A percentile compares a stretch with the other conserved stretches of the same genome.
These are phyloP conservation scores for Paraphoma chrysanthemicola DNA, from an alignment of 2,329 filamentous ascomycete genomes.

Conservation along the genomic window DNA sequence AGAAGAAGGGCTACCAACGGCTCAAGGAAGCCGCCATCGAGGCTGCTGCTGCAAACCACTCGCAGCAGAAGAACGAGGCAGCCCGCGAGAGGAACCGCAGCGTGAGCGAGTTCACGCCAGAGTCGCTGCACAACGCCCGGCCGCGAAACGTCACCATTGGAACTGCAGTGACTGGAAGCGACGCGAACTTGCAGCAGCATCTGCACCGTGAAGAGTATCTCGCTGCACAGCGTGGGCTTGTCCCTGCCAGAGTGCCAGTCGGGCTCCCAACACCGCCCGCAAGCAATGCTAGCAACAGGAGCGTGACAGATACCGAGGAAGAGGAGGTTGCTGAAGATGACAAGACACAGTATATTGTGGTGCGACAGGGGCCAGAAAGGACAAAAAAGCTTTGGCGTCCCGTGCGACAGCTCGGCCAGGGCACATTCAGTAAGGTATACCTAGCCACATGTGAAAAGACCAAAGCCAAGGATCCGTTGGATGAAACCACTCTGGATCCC, in stretches of 20 bases:
- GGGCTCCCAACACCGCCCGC: constrained; percentile 77
- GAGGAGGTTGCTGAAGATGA: constrained; percentile 54
- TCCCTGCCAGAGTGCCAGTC: constrained; percentile 56
- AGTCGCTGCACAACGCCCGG: constrained; percentile 70
- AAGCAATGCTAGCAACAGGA: constrained; percentile 67
- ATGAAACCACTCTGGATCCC: constrained; percentile 64
- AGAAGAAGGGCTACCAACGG: constrained; percentile 57
- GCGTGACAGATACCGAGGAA: constrained; percentile 62
- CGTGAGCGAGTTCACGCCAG: constrained; percentile 85
- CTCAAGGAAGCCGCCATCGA: constrained; percentile 52
- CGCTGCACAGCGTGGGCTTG: constrained; percentile 77
- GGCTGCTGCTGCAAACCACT: constrained; percentile 37
- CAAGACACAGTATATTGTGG: constrained; percentile 53
- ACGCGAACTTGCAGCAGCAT: constrained; percentile 59
- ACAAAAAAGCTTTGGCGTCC: constrained; percentile 81
- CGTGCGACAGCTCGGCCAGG: constrained; percentile 82
- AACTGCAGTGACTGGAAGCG: constrained; percentile 45
- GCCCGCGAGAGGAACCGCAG: constrained; percentile 77
- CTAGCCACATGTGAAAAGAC: constrained; percentile 81
- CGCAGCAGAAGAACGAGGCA: constrained; percentile 41
- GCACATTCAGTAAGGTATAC: constrained; percentile 94
- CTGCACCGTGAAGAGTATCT: constrained; percentile 82
- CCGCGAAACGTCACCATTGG: constrained; percentile 74
- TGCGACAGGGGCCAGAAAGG: constrained; percentile 65
- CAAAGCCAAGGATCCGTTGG: constrained; percentile 47